Evolutionary conservation across 768 basidiomycete genomes (phyloP), one percentile per base, ranked within the genome.

Genomic region (Tylopilus balloui): DNA sequence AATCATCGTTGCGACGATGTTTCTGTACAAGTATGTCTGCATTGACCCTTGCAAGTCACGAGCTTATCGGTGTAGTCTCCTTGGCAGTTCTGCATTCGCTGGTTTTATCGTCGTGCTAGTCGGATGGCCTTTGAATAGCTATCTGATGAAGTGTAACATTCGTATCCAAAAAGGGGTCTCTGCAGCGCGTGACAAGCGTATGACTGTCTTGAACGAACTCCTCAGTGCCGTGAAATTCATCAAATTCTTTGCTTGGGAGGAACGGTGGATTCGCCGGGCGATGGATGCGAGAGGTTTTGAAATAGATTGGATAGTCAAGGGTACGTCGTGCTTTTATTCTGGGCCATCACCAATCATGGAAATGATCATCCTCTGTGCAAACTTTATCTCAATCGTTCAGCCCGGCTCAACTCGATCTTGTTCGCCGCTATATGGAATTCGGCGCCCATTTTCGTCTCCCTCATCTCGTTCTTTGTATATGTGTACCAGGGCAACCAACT

Each of bases 371-470:
- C n/a, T 45, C 8, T 17, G 15, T 12, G n/a, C 28, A 13, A 13
- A 20, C 25, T 13, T 29, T 15, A 4, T 40, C 14, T 11, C 14
- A 20, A 38, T 37, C 13, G 15, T 41, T 24, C n/a, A 84, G 86
- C 80, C 29, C 81, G 87, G 14, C 68, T 86, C 56, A 93, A 93
- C 63, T 77, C 76, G 2, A 69, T 92, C 39, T 62, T 85, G 67
- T 89, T 93, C 64, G 77, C 76, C 13, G 57, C 81, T 5, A 69
- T 92, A 9, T 95, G 88, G 88, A 77, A 73, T 2, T 72, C 75
- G 9, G 87, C 88, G 0, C 92, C 92, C 0, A 83, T 92, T 41
- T 64, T 88, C 12, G 81, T 95, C 15, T 90, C 89, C 1, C 76
- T 92, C 48, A 76, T 88, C 14, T 83, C 87, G 2, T 95, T 95